Conservation (phyloP, 495 filamentous ascomycete genomes). For the Sphaerosporella brunnea region DNA sequence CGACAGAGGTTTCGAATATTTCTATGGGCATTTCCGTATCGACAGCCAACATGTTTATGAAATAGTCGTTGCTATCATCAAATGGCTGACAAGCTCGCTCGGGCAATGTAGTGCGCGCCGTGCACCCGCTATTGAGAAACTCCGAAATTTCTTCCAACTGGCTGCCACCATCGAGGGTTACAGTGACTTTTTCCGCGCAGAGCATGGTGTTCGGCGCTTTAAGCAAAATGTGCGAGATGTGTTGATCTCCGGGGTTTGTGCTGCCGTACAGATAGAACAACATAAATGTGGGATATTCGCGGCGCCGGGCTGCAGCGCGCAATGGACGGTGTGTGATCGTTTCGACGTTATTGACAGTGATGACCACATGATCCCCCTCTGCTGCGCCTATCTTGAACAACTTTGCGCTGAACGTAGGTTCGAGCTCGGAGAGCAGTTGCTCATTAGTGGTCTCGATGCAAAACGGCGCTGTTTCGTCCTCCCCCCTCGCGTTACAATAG, state of each 20-base stretch:
- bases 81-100: background rate
- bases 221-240: constrained; percentile 30
- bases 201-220: constrained; percentile 17
- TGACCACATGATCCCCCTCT: background rate
- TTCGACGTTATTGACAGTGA: background rate
- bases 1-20: too few relatives aligned
- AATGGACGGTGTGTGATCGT: constrained; percentile 25
- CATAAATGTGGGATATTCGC: constrained; percentile 27
- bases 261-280: constrained; percentile 35
- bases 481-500: too few relatives aligned
- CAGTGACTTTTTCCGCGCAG: background rate
- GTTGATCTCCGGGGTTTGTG: constrained; percentile 10
- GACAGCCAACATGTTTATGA: background rate
- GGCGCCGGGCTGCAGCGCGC: constrained; percentile 6
- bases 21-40: too few relatives aligned
- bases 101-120: background rate
- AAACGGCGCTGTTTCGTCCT: too few relatives aligned
- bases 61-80: background rate
- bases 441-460: background rate
- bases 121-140: background rate
- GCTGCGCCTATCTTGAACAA: background rate
- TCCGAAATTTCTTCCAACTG: background rate
- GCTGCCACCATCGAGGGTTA: background rate
- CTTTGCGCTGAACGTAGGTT: background rate
- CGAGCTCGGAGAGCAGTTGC: background rate